Percentiles rank a stretch among this genome's conserved stretches.
These are phyloP conservation scores for Cladosporium sphaerospermum DNA, from an alignment of 2,329 filamentous ascomycete genomes.

Conservation along the genomic window DNA sequence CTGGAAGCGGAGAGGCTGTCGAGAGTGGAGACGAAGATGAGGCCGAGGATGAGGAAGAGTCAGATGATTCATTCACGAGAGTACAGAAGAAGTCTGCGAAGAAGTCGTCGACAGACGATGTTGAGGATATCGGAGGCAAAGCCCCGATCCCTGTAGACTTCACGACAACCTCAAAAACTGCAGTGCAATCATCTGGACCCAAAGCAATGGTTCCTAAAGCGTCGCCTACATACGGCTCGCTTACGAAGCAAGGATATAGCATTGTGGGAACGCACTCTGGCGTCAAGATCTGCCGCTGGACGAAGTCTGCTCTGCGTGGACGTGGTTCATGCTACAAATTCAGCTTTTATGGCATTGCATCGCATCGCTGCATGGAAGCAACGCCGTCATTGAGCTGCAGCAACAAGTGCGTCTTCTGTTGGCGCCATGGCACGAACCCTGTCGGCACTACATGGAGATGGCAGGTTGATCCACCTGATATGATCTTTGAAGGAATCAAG, in stretches of 20 bases:
- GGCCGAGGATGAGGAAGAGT: slow-evolving; percentile 48
- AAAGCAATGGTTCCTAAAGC: slow-evolving; percentile 94
- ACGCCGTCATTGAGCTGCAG: slow-evolving; percentile 92
- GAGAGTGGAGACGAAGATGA: slow-evolving; percentile 76
- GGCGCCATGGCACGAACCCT: slow-evolving; percentile 95
- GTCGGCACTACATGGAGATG: slow-evolving; percentile 96
- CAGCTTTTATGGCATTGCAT: slow-evolving; percentile 94
- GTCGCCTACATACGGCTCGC: slow-evolving; percentile 78
- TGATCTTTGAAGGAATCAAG: slow-evolving; percentile 87
- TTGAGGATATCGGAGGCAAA: slow-evolving; percentile 70
- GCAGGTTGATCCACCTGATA: slow-evolving; percentile 83
- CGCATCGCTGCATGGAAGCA: slow-evolving; percentile 97
- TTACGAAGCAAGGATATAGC: slow-evolving; percentile 94
- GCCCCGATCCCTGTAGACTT: slow-evolving; percentile 76
- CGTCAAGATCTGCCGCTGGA: slow-evolving; percentile 98
- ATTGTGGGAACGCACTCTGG: slow-evolving; percentile 94
- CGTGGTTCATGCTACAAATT: slow-evolving; percentile 96
- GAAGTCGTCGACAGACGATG: slow-evolving; percentile 55
- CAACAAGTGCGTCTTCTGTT: slow-evolving; percentile 99
- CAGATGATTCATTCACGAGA: slow-evolving; percentile 18
- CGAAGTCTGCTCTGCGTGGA: slow-evolving; percentile 89
- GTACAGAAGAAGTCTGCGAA: slow-evolving; percentile 34
- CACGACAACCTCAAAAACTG: slow-evolving; percentile 59
- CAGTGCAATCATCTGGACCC: slow-evolving; percentile 36
- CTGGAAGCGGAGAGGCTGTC: slow-evolving; percentile 72